Percentiles rank a stretch among this genome's conserved stretches.
Evolutionary conservation across 805 yeast species (phyloP).

Genomic region (Metschnikowia arizonensis): DNA sequence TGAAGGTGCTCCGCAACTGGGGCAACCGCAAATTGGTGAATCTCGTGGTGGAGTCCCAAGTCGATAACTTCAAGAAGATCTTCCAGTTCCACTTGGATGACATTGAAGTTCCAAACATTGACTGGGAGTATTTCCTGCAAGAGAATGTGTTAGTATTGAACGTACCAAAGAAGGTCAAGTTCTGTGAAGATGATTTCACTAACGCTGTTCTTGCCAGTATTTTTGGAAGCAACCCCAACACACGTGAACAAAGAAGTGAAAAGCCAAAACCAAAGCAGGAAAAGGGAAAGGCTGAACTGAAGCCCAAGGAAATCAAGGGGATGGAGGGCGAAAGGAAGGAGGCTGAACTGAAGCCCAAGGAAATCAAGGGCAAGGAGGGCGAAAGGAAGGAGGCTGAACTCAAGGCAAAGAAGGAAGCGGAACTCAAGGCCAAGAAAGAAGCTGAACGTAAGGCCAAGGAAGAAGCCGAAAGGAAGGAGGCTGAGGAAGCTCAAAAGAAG

Average conservation of each 20-base stretch:
- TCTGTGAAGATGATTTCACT: conserved; percentile 17
- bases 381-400: conserved; percentile 3
- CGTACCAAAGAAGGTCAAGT: conserved; percentile 29
- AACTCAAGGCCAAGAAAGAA: background rate
- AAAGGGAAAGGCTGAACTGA: background rate
- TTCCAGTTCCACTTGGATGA: conserved; percentile 30
- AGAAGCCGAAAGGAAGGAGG: conserved; percentile 5
- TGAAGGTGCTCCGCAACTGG: conserved; percentile 17
- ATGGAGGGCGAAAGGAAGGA: background rate
- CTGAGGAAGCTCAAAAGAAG: conserved; percentile 6
- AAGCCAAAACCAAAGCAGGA: background rate
- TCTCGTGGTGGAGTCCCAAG: conserved; percentile 19
- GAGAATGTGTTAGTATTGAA: conserved; percentile 34
- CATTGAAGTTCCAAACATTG: conserved; percentile 29
- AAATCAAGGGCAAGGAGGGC: conserved; percentile 6
- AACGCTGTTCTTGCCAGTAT: conserved; percentile 14
- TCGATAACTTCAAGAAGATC: conserved; percentile 30
- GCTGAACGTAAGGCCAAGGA: conserved; percentile 9
- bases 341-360: conserved; percentile 7
- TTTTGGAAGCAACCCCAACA: conserved; percentile 6
- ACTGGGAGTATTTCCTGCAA: conserved; percentile 30
- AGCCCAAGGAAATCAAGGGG: conserved; percentile 7
- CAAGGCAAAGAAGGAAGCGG: conserved; percentile 7
- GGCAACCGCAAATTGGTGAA: conserved; percentile 13
- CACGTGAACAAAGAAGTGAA: background rate